Base-by-base conservation (phyloP, 2,329 filamentous ascomycete species). In the Cytospora piceicola region DNA sequence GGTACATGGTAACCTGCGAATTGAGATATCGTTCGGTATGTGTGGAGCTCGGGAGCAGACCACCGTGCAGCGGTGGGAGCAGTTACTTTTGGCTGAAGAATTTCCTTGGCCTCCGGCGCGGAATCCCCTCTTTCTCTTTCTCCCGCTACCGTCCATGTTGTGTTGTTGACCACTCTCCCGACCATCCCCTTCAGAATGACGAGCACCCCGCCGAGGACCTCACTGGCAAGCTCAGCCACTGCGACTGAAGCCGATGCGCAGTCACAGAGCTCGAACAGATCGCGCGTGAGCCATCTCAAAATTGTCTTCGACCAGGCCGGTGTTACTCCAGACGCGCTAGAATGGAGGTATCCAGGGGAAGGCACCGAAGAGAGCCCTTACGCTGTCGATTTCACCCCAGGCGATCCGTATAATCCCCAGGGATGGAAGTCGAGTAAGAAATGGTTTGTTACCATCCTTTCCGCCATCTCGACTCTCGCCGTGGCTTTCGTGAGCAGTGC, bases 401-500 rank as follows among this genome's bases (percentile, higher is more conserved):
- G 86, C 61, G 90, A 93, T 73, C 83, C 84, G 12, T 84, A 86
- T 69, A 90, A 93, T 74, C 88, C 90, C 0, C 84, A 89, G 81
- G 79, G 80, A 58, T 90, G 87, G 71, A 77, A 82, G 12, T 66
- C 72, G 2, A 63, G 72, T 32, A 84, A 83, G 75, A 92, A 92
- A 78, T 93, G 90, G 90, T 73, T 75, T 34, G 85, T 90, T 69
- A 90, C 88, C 1, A 72, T 85, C 61, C 74, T 89, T 51, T 85
- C 89, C 64, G 88, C 90, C 15, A 71, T 90, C 32, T 86, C 90
- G 17, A 90, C 89, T 1, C 81, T 93, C 53, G 88, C 83, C 32
- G 88, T 92, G 34, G 81, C 90, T 3, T 90, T 93, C 71, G 85
- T 87, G 62, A 90, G 88, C 22, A 89, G 87, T 1, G 89, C 89